A percentile compares a stretch with the other conserved stretches of the same genome.
phyloP scores from a whole-genome alignment of 192 early-diverging fungal species.

The Backusella tuberculispora region DNA sequence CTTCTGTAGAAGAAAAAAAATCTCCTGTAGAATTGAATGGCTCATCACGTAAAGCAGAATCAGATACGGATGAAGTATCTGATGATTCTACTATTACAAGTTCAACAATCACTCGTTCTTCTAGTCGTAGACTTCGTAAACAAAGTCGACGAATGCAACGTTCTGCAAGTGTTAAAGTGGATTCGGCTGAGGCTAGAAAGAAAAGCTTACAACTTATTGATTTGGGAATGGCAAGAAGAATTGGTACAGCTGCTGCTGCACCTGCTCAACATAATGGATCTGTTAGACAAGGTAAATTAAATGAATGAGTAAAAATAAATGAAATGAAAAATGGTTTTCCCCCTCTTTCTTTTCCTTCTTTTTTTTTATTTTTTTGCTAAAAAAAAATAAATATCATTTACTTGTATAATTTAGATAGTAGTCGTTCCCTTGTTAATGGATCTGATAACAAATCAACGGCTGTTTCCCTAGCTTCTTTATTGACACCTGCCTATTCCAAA shows the following conservation, averaged over 20 bases:
- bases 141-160: neutral
- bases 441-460: neutral
- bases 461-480: conserved; percentile 18
- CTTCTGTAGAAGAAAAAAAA: conserved; percentile 9
- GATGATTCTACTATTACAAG: neutral
- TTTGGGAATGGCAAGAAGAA: conserved; percentile 19
- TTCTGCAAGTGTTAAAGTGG: neutral
- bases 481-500: conserved; percentile 22
- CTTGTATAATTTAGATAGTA: conserved; percentile 4
- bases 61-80: neutral
- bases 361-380: too few species aligned
- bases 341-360: too few species aligned
- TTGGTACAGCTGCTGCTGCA: neutral
- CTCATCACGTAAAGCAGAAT: neutral
- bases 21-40: neutral
- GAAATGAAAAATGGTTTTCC: neutral
- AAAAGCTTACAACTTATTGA: conserved; percentile 15
- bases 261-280: conserved; percentile 15
- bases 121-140: neutral
- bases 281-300: neutral
- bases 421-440: conserved; percentile 9
- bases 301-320: neutral
- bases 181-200: neutral
- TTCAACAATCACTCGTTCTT: neutral
- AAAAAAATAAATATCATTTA: too few species aligned